phyloP scores from a whole-genome alignment of 164 flowering plant genomes.

The Berberis thunbergii region DNA sequence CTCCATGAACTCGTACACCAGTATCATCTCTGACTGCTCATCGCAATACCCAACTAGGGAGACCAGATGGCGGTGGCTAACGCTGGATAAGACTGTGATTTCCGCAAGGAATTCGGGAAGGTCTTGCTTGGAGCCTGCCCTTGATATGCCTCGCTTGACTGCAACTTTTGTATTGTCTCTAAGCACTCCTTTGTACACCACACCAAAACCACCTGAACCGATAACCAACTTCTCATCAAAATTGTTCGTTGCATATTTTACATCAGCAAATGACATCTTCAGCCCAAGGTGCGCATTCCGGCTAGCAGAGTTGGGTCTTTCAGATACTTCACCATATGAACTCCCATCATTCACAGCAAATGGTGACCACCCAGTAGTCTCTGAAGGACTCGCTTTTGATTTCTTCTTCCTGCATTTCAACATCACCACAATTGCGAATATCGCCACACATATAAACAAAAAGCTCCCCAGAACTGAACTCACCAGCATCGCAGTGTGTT shows the following conservation, averaged over 20 bases:
- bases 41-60: slow-evolving; percentile 76
- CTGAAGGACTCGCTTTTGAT: slow-evolving; percentile 25
- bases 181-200: slow-evolving; percentile 66
- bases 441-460: slow-evolving; percentile 18
- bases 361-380: slow-evolving; percentile 53
- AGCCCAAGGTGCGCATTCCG: slow-evolving; percentile 33
- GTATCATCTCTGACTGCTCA: slow-evolving; percentile 75
- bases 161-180: slow-evolving; percentile 57
- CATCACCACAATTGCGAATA: slow-evolving; percentile 10
- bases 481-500: slow-evolving; percentile 25
- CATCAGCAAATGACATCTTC: slow-evolving; percentile 55
- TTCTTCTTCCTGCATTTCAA: slow-evolving; percentile 33
- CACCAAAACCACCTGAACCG: slow-evolving; percentile 85
- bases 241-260: slow-evolving; percentile 51
- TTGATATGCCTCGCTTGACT: slow-evolving; percentile 59
- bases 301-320: slow-evolving; percentile 34
- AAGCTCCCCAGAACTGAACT: slow-evolving; percentile 39
- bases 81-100: slow-evolving; percentile 54
- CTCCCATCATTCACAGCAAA: slow-evolving; percentile 43
- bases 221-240: slow-evolving; percentile 47
- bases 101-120: slow-evolving; percentile 77
- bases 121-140: slow-evolving; percentile 55
- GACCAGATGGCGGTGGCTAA: slow-evolving; percentile 29
- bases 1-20: slow-evolving; percentile 77
- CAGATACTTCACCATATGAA: slow-evolving; percentile 39